Evolutionary conservation across 139 green algal species (phyloP).

Genomic region (Chlorella vulgaris): DNA sequence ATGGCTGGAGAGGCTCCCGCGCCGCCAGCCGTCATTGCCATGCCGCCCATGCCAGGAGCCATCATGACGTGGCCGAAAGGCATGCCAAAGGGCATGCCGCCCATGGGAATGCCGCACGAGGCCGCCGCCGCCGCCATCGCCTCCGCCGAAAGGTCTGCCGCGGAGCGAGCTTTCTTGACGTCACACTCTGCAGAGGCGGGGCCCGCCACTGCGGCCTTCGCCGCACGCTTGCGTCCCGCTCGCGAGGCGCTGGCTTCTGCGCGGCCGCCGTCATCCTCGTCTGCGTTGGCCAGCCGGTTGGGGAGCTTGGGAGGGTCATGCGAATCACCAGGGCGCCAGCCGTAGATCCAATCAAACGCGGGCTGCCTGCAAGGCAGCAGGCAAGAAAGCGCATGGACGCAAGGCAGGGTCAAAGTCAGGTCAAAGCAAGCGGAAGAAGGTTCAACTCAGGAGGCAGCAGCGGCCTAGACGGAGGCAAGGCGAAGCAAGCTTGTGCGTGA

Average conservation of each 20-base stretch:
- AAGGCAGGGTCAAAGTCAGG: too few relatives aligned
- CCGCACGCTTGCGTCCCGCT: constrained; percentile 26
- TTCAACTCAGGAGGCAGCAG: too few relatives aligned
- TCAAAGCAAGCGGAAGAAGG: too few relatives aligned
- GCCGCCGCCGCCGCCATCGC: not conserved
- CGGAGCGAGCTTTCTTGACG: not conserved
- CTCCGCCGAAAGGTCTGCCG: not conserved
- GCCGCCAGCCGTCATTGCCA: not conserved
- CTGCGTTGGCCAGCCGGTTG: constrained; percentile 10
- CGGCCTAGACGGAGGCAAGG: too few relatives aligned
- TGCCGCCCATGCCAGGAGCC: not conserved
- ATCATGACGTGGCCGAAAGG: constrained; percentile 26
- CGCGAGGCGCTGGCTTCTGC: not conserved
- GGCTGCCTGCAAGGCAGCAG: constrained; percentile 54
- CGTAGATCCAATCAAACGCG: constrained; percentile 51
- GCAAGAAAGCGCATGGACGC: too few relatives aligned
- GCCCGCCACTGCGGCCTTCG: not conserved
- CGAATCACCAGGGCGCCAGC: constrained; percentile 41
- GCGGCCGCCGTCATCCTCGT: constrained; percentile 1
- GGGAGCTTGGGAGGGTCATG: constrained; percentile 40
- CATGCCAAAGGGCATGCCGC: constrained; percentile 30
- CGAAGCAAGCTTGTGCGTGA: too few relatives aligned
- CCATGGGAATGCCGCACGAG: constrained; percentile 4
- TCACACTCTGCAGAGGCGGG: not conserved
- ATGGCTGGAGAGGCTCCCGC: not conserved